Evolutionary conservation across 192 early-diverging fungal species (phyloP).

Genomic region (Glomus cerebriforme): DNA sequence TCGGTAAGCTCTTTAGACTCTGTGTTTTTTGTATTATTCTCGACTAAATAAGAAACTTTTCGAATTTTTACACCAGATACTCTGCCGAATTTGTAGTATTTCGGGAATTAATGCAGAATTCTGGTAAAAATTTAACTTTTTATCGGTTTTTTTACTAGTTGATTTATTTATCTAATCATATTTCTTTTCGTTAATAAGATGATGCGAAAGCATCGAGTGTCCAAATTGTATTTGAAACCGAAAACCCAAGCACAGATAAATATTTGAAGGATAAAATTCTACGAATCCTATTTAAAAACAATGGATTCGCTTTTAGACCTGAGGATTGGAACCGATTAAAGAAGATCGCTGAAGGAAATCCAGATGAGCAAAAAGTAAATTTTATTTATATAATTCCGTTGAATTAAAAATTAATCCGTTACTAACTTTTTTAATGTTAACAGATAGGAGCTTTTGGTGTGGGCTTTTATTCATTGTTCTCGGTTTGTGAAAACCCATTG

Average conservation of each 20-base stretch:
- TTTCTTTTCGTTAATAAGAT: slow-evolving; percentile 49
- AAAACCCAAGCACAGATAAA: slow-evolving; percentile 38
- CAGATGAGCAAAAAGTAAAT: slow-evolving; percentile 61
- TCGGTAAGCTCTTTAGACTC: slow-evolving; percentile 39
- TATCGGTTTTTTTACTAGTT: background rate
- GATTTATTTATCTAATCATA: background rate
- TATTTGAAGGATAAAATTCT: slow-evolving; percentile 48
- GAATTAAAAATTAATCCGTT: background rate
- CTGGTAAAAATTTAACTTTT: slow-evolving; percentile 41
- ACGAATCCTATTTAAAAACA: slow-evolving; percentile 72
- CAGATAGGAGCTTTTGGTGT: slow-evolving; percentile 80
- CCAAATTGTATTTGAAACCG: slow-evolving; percentile 62
- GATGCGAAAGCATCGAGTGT: slow-evolving; percentile 69
- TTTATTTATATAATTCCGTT: background rate
- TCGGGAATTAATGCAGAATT: slow-evolving; percentile 75
- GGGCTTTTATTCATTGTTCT: slow-evolving; percentile 87
- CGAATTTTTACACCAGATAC: slow-evolving; percentile 57
- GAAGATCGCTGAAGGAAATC: slow-evolving; percentile 92
- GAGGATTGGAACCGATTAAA: slow-evolving; percentile 83
- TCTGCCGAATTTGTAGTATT: slow-evolving; percentile 85
- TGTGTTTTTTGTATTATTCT: background rate
- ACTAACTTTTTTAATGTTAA: background rate
- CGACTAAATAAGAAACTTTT: background rate
- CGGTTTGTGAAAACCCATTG: slow-evolving; percentile 88
- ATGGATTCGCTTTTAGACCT: slow-evolving; percentile 77